Evolutionary conservation across 768 basidiomycete genomes (phyloP).

Genomic region (Floccularia luteovirens): DNA sequence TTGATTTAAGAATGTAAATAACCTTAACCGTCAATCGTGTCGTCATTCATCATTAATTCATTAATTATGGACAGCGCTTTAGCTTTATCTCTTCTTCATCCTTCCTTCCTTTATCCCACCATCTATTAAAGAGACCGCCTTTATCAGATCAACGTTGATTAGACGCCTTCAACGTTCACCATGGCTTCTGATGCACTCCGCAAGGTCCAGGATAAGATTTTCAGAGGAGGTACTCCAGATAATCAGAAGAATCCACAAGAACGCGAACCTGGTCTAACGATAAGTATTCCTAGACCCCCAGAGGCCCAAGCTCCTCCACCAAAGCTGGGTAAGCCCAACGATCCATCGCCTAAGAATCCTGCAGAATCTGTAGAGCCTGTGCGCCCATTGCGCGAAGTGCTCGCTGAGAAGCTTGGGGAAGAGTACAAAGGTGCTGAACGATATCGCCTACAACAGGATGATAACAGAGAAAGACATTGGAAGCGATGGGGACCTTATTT

Average conservation of each 20-base stretch:
- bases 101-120: too few relatives aligned
- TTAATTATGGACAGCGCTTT: too few relatives aligned
- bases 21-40: too few relatives aligned
- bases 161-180: too few relatives aligned
- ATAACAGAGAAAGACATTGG: conserved; percentile 81
- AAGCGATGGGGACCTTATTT: conserved; percentile 99
- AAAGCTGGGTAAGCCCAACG: conserved; percentile 32
- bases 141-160: too few relatives aligned
- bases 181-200: conserved; percentile 41
- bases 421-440: conserved; percentile 80
- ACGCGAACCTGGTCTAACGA: conserved; percentile 30
- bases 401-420: conserved; percentile 55
- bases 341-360: conserved; percentile 22
- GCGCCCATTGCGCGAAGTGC: conserved; percentile 51
- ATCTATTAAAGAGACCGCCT: too few relatives aligned
- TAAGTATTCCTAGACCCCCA: conserved; percentile 58
- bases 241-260: conserved; percentile 9
- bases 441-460: conserved; percentile 80
- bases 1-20: too few relatives aligned
- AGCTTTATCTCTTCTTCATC: too few relatives aligned
- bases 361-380: conserved; percentile 13
- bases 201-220: conserved; percentile 70
- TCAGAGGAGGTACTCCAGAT: conserved; percentile 34
- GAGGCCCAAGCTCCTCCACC: conserved; percentile 34
- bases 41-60: too few relatives aligned